Evolutionary conservation across 2,329 filamentous ascomycete genomes (phyloP), one percentile per base, ranked within the genome.

Genomic region (Eutypella sp.): DNA sequence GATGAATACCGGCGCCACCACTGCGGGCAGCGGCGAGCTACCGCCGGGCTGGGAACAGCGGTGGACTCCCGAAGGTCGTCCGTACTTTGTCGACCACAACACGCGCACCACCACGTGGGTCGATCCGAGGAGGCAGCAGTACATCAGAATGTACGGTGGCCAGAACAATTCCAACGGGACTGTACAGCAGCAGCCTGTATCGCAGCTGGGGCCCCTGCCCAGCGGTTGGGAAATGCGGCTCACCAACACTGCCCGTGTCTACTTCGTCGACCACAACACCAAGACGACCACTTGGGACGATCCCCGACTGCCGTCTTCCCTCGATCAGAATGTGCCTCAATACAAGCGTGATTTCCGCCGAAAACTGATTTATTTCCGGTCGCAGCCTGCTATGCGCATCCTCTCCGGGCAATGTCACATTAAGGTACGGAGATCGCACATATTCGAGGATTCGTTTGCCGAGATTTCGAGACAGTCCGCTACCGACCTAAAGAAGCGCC

Each of bases 231-330:
- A 99, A 75, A 99, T 99, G 93, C 89, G 93, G 49, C 82, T 99
- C 42, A 99, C 93, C 44, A 97, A 99, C 68, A 99, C 93, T 13
- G 93, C 93, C 23, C 81, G 93, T 48, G 93, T 99, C 15, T 99
- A 99, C 71, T 99, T 99, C 67, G 93, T 99, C 38, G 93, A 99
- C 62, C 93, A 99, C 72, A 99, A 99, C 71, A 99, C 93, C 38
- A 99, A 99, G 76, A 99, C 93, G 0, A 99, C 93, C 3, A 99
- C 93, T 1, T 99, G 93, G 93, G 93, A 99, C 63, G 93, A 99
- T 62, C 93, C 93, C 29, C 82, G 93, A 62, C 73, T 99, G 56
- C 93, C 93, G 20, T 97, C 92, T 3, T 97, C 93, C 1, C 75
- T 99, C 50, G 93, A 99, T 60, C 93, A 99, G 70, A 96, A 96